These are phyloP conservation scores for Vigna nakashimae DNA, from an alignment of 306 rosid genomes.

Conservation along the genomic window DNA sequence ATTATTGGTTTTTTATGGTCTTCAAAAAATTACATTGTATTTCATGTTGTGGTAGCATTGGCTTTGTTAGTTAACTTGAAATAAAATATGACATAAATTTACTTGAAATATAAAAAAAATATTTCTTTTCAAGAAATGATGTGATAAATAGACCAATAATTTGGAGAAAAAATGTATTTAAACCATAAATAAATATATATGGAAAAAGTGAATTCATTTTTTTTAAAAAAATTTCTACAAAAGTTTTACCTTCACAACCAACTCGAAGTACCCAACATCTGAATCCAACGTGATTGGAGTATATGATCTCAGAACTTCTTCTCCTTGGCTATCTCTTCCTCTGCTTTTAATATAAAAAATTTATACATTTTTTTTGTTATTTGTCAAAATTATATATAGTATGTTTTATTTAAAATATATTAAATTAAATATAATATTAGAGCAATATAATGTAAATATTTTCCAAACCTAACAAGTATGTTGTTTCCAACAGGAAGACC, in stretches of 20 bases:
- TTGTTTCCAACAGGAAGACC: constrained; percentile 91
- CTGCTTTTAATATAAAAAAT: constrained; percentile 37
- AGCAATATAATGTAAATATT: not conserved
- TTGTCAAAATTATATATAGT: not conserved
- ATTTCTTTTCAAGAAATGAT: no score
- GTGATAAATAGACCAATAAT: no score
- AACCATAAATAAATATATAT: not conserved
- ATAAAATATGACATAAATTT: no score
- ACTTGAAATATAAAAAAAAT: no score
- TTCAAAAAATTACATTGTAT: no score
- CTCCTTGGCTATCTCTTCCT: constrained; percentile 69
- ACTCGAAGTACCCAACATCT: constrained; percentile 73
- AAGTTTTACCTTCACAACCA: constrained; percentile 69
- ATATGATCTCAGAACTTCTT: constrained; percentile 69
- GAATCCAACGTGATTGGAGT: constrained; percentile 87
- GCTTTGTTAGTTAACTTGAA: no score
- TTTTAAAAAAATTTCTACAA: not conserved
- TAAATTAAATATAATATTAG: not conserved
- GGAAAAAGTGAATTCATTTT: not conserved
- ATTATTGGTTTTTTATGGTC: no score
- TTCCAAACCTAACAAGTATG: constrained; percentile 63
- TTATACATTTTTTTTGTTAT: not conserved
- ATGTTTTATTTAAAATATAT: not conserved
- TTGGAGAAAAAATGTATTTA: no score
- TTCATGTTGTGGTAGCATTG: no score